phyloP scores from a whole-genome alignment of 345 rosid genomes.

The Moricandia arvensis region DNA sequence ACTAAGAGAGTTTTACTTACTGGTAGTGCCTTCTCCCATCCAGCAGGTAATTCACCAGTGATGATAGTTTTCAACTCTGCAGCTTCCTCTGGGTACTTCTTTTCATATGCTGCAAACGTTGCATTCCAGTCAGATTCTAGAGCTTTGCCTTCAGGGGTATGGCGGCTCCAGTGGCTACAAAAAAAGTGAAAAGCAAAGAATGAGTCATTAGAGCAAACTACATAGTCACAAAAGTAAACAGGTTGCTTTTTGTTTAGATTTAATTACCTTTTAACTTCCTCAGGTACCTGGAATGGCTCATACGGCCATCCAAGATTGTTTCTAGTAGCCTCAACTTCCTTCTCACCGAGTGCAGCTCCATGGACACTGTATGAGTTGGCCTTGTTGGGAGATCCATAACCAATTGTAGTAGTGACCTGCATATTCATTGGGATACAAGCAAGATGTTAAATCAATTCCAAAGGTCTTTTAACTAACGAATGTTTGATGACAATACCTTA shows the following conservation, averaged over 20 bases:
- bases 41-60: slow-evolving; percentile 79
- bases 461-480: neutral
- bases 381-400: slow-evolving; percentile 98
- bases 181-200: slow-evolving; percentile 8
- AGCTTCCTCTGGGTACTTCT: slow-evolving; percentile 90
- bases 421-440: neutral
- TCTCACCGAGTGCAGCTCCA: slow-evolving; percentile 94
- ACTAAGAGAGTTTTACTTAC: slow-evolving; percentile 46
- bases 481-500: slow-evolving; percentile 45
- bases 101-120: slow-evolving; percentile 78
- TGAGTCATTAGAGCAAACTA: neutral
- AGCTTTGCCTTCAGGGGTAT: slow-evolving; percentile 60
- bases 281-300: slow-evolving; percentile 96
- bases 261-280: slow-evolving; percentile 80
- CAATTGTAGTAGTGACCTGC: slow-evolving; percentile 90
- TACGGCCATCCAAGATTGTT: slow-evolving; percentile 91
- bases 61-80: slow-evolving; percentile 80
- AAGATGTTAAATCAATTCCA: slow-evolving; percentile 3
- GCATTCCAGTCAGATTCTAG: slow-evolving; percentile 91
- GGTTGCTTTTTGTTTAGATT: neutral
- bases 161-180: slow-evolving; percentile 96
- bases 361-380: slow-evolving; percentile 94
- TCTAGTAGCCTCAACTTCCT: slow-evolving; percentile 99
- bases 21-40: slow-evolving; percentile 94
- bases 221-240: slow-evolving; percentile 9